Evolutionary conservation across 2,329 filamentous ascomycete species (phyloP).

Genomic region (Penicillium sp.): DNA sequence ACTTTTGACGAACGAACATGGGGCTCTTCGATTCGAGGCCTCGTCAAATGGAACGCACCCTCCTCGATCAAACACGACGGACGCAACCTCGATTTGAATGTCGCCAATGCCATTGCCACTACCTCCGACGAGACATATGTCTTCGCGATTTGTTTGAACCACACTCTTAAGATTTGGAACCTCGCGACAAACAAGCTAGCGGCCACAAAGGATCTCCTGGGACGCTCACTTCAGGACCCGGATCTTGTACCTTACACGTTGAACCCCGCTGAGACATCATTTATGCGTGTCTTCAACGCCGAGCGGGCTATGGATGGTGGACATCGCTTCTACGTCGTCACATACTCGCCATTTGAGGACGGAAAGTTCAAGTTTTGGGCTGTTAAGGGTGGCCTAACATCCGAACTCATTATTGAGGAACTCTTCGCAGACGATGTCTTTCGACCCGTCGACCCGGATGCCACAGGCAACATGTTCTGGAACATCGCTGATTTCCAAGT

Average conservation of each 20-base stretch:
- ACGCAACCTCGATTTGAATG: slow-evolving; percentile 44
- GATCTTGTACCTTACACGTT: slow-evolving; percentile 73
- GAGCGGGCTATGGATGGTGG: slow-evolving; percentile 48
- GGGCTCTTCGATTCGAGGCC: slow-evolving; percentile 49
- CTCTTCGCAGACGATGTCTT: slow-evolving; percentile 65
- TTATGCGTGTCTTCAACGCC: slow-evolving; percentile 70
- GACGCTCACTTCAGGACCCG: slow-evolving; percentile 63
- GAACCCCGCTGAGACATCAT: slow-evolving; percentile 72
- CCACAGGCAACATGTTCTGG: slow-evolving; percentile 72
- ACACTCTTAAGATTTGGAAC: slow-evolving; percentile 88
- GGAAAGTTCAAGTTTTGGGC: slow-evolving; percentile 96
- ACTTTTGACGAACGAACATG: slow-evolving; percentile 51
- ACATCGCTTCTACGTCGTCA: slow-evolving; percentile 64
- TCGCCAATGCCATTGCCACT: slow-evolving; percentile 46
- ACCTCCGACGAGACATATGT: slow-evolving; percentile 52
- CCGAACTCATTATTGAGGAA: slow-evolving; percentile 64
- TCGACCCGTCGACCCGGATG: slow-evolving; percentile 62
- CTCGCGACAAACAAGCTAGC: slow-evolving; percentile 75
- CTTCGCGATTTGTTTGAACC: slow-evolving; percentile 85
- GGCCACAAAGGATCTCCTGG: slow-evolving; percentile 74
- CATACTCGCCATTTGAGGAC: slow-evolving; percentile 82
- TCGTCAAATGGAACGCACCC: slow-evolving; percentile 47
- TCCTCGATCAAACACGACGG: slow-evolving; percentile 45
- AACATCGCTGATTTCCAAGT: slow-evolving; percentile 74
- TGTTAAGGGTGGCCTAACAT: slow-evolving; percentile 62